phyloP scores from a whole-genome alignment of 2,329 filamentous ascomycete species.

The Periconia macrospinosa region DNA sequence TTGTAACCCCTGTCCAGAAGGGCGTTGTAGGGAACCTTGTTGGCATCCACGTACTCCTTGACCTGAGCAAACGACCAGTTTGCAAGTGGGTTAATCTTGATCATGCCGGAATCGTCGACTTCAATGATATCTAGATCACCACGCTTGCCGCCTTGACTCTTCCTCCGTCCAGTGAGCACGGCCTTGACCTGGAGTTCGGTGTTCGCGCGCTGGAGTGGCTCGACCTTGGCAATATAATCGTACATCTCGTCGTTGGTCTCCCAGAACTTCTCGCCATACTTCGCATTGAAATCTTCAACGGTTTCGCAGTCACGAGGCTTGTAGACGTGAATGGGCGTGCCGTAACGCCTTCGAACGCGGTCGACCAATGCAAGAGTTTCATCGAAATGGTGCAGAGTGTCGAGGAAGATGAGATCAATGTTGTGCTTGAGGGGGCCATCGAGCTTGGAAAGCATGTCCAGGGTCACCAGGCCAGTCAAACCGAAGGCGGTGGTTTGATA shows the following conservation, averaged over 20 bases:
- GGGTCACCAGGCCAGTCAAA: constrained; percentile 54
- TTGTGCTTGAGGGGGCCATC: constrained; percentile 59
- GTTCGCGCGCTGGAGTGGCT: constrained; percentile 91
- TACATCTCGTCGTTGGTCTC: constrained; percentile 86
- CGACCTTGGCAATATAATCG: constrained; percentile 96
- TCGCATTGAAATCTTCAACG: constrained; percentile 74
- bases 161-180: constrained; percentile 86
- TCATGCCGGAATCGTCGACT: constrained; percentile 83
- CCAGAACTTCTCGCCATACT: constrained; percentile 83
- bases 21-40: constrained; percentile 91
- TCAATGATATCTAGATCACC: constrained; percentile 90
- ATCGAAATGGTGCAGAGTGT: constrained; percentile 57
- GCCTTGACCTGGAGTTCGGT: constrained; percentile 83
- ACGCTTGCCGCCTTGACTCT: constrained; percentile 90
- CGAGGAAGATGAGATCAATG: constrained; percentile 57
- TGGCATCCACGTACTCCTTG: constrained; percentile 79
- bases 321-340: constrained; percentile 83
- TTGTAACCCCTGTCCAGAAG: constrained; percentile 95
- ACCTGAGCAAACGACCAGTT: constrained; percentile 94
- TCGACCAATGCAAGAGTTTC: constrained; percentile 59
- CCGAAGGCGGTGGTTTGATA: constrained; percentile 60
- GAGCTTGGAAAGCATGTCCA: constrained; percentile 74
- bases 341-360: constrained; percentile 73
- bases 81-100: constrained; percentile 97
- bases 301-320: constrained; percentile 78